Percentiles rank a stretch among this genome's conserved stretches.
Evolutionary conservation across 2,329 filamentous ascomycete genomes (phyloP).

Genomic region (Aspergillus ochraceus): DNA sequence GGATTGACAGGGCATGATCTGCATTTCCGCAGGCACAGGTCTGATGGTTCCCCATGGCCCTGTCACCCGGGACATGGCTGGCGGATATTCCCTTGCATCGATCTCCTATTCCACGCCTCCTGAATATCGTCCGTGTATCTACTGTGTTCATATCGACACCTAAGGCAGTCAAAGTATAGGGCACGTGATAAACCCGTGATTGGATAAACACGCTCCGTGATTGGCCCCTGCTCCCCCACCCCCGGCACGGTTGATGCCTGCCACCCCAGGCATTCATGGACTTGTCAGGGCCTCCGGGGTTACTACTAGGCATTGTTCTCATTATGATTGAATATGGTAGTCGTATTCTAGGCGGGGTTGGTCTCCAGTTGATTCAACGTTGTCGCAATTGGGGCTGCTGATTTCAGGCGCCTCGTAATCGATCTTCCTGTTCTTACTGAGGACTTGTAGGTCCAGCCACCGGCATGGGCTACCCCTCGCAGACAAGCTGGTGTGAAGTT

Average conservation of each 20-base stretch:
- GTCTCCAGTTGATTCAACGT: no score
- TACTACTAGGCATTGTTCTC: no score
- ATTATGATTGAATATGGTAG: no score
- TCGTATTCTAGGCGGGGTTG: no score
- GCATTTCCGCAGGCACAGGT: neutral
- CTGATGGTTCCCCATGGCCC: no score
- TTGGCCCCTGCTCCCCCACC: conserved; percentile 22
- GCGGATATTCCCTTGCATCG: neutral
- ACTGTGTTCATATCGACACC: no score
- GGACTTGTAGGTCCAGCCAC: neutral
- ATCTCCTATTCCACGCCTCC: neutral
- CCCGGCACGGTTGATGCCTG: neutral
- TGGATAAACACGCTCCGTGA: conserved; percentile 30
- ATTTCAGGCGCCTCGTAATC: no score
- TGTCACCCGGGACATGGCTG: neutral
- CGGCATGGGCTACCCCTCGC: neutral
- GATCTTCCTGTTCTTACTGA: no score
- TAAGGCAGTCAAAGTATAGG: no score
- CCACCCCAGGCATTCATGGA: neutral
- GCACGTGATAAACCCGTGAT: conserved; percentile 5
- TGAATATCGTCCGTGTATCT: neutral
- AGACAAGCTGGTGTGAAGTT: neutral
- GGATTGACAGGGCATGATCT: neutral
- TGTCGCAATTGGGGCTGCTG: no score
- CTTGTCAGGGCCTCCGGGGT: no score